Base-by-base conservation (phyloP, 2,329 filamentous ascomycete genomes). In the Dactylonectria macrodidyma region DNA sequence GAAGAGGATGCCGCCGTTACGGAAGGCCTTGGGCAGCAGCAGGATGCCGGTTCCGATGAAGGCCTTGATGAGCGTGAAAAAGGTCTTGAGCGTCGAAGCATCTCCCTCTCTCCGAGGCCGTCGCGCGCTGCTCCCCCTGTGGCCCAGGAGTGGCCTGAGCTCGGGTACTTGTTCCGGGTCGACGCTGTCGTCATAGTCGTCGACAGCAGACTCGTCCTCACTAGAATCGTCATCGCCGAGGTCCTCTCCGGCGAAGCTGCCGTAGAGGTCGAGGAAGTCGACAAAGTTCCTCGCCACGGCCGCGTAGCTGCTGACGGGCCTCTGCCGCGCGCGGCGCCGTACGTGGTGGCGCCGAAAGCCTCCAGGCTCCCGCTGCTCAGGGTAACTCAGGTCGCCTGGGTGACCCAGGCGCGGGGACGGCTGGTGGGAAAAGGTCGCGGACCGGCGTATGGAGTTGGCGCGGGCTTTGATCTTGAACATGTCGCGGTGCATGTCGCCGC, bases 1-100 rank as follows among this genome's bases (percentile, higher is more conserved):
- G 77, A 95, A 95, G 11, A 94, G 82, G 59, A 95, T 90, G 26
- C 92, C 92, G 41, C 92, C 92, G 71, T 95, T 95, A 75, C 89
- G 89, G 81, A 94, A 95, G 0, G 92, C 92, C 77, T 93, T 94
- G 54, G 92, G 92, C 51, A 95, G 79, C 76, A 95, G 95, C 90
- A 95, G 93, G 78, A 95, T 94, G 68, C 92, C 92, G 0, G 92
- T 95, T 55, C 92, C 92, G 62, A 95, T 88, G 74, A 95, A 95
- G 1, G 92, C 92, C 79, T 95, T 95, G 59, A 95, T 83, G 10
- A 94, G 84, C 0, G 92, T 95, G 78, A 94, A 94, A 80, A 95
- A 95, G 0, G 92, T 91, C 81, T 93, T 92, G 46, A 87, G 81
- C n/a, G 88, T 91, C 59, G 88, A 87, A 2, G 92, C 91, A 74